Evolutionary conservation across 1,139 yeast genomes (phyloP), one percentile per base, ranked within the genome.

Genomic region (Saccharomycopsis crataegensis): DNA sequence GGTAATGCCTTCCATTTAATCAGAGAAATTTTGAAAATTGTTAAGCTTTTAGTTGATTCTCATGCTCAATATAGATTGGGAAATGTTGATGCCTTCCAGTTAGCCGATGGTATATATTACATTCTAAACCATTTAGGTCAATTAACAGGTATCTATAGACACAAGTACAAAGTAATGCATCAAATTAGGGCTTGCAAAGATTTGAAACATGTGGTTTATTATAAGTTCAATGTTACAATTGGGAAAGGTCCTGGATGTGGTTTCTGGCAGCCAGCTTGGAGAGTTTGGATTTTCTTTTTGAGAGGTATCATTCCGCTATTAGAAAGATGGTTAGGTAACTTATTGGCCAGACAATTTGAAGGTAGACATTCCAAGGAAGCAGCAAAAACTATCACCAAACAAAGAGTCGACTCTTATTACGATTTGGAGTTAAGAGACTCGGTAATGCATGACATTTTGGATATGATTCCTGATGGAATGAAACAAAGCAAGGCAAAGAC

Each of bases 231-330:
- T 64, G 70, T 71, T 40, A 64, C 68, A 33, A 86, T 94, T 43
- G 98, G 98, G 0, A 93, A 93, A 65, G 99, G 99, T 1, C 99
- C 99, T 0, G 99, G 99, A 0, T 88, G 96, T 71, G 99, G 99
- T 1, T 88, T 93, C 67, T 94, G 99, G 99, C 99, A 93, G 64
- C 99, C 99, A 0, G 87, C 96, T 1, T 93, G 99, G 99, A 75
- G 97, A 61, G 94, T 91, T 1, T 94, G 99, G 99, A 72, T 94
- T 3, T 87, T 83, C 56, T 93, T 93, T 67, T 70, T 93, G 70
- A 75, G 99, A 62, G 99, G 99, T 14, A 85, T 84, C n/a, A 85
- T 90, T 37, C 99, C 99, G 0, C 69, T 93, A 48, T 71, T 94
- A 16, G 99, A 94, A 67, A 74, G 97, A 67, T 94, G 99, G 99